These are phyloP conservation scores for Rhizophora apiculata DNA, from an alignment of 345 rosid species.

Conservation along the genomic window DNA sequence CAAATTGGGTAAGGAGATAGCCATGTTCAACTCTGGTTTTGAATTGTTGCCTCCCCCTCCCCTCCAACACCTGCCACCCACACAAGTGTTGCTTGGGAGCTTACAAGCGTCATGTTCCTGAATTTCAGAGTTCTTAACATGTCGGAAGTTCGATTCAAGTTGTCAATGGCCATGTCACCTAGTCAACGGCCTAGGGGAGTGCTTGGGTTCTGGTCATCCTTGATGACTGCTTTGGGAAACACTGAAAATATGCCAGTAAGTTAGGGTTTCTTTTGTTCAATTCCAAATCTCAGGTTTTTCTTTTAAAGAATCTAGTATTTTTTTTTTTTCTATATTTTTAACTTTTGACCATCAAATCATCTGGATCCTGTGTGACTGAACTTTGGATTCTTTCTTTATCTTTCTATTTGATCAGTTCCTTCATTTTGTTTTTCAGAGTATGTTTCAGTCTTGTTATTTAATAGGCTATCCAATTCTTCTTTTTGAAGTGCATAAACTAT, in stretches of 20 bases:
- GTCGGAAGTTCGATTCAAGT: constrained; percentile 88
- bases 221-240: constrained; percentile 98
- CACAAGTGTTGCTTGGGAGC: constrained; percentile 4
- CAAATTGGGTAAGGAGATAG: constrained; percentile 68
- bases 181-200: constrained; percentile 95
- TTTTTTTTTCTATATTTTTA: not conserved
- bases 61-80: not conserved
- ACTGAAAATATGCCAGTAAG: constrained; percentile 97
- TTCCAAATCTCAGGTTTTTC: not conserved
- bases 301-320: constrained; percentile 1
- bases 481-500: no score
- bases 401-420: not conserved
- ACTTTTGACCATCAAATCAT: not conserved
- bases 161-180: constrained; percentile 96
- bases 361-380: no score
- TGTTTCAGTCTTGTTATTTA: no score
- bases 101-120: constrained; percentile 15
- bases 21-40: constrained; percentile 4
- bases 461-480: no score
- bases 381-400: not conserved
- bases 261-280: constrained; percentile 6
- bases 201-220: constrained; percentile 96
- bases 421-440: no score
- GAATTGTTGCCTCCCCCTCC: constrained; percentile 4
- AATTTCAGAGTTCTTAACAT: constrained; percentile 71